Evolutionary conservation across 192 early-diverging fungal species (phyloP), one percentile per base, ranked within the genome.

Genomic region (Geosiphon pyriformis): DNA sequence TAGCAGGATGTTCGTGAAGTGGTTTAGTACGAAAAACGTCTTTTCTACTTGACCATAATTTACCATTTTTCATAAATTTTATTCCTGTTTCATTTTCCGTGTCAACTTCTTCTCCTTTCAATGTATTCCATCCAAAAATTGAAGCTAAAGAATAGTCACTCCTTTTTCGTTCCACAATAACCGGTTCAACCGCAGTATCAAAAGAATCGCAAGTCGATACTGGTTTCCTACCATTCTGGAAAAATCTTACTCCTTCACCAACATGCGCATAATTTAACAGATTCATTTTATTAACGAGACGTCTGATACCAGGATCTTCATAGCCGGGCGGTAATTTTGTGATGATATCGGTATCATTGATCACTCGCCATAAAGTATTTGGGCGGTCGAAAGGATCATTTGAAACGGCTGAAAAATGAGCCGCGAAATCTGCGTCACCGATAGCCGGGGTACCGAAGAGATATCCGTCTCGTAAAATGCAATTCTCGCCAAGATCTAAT

Each of bases 341-440:
- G n/a, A 83, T 49, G 26, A 80, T 68, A 34, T 83, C 81, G 8
- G 59, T 67, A 47, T 78, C 72, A 51, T 76, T 69, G 20, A 78
- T 71, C 3, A 83, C 64, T 2, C 81, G 76, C 72, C 79, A 83
- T 12, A 72, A 60, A 0, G 77, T 76, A 1, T 1, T 70, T 65
- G 0, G 61, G 37, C 2, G 67, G 47, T 25, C 51, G 26, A 31
- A 60, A 67, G 0, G 72, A 70, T 10, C 20, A 23, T 33, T 74
- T 74, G 2, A 53, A 64, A 27, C 47, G 59, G 4, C 57, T 67
- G 27, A 77, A 68, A 58, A 83, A 83, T 67, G 29, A 10, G 74
- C 42, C 0, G 78, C 78, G 70, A 83, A 83, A 1, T 62, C 54
- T 1, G 70, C 65, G 29, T 80, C 75, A 10, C 79, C 79, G 2